Percentiles rank a stretch among this genome's conserved stretches.
phyloP scores from a whole-genome alignment of 2,329 filamentous ascomycete genomes.

The Penicillium brasilianum region DNA sequence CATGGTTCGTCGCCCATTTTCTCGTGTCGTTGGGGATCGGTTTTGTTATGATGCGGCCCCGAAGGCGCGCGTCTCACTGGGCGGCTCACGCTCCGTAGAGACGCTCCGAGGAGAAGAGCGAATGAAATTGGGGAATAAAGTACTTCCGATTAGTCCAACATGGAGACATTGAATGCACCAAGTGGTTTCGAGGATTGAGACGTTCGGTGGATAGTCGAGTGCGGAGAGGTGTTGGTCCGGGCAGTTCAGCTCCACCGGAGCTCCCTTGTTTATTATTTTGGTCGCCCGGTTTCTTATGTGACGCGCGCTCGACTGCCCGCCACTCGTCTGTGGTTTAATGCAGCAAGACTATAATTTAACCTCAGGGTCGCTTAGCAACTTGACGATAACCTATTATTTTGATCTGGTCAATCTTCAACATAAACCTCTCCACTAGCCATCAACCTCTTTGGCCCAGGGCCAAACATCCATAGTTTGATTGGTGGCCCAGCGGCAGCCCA shows the following conservation, averaged over 20 bases:
- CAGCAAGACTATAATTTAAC: neutral
- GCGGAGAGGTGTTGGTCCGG: conserved; percentile 24
- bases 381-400: neutral
- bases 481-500: conserved; percentile 5
- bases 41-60: conserved; percentile 27
- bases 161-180: conserved; percentile 13
- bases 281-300: neutral
- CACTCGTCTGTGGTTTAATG: neutral
- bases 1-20: conserved; percentile 48
- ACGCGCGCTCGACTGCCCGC: conserved; percentile 2
- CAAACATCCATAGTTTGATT: conserved; percentile 12
- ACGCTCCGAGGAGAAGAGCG: conserved; percentile 4
- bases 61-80: conserved; percentile 19
- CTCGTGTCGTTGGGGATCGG: conserved; percentile 6
- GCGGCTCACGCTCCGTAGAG: conserved; percentile 18
- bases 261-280: conserved; percentile 27
- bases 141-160: conserved; percentile 3
- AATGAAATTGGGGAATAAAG: neutral
- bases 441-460: neutral
- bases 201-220: conserved; percentile 17
- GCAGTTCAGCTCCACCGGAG: conserved; percentile 25
- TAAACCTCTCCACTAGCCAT: neutral
- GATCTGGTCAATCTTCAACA: neutral
- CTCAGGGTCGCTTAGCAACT: neutral
- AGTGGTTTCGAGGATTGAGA: neutral